Evolutionary conservation across 495 filamentous ascomycete species (phyloP).

Genomic region (Niebla homalea): DNA sequence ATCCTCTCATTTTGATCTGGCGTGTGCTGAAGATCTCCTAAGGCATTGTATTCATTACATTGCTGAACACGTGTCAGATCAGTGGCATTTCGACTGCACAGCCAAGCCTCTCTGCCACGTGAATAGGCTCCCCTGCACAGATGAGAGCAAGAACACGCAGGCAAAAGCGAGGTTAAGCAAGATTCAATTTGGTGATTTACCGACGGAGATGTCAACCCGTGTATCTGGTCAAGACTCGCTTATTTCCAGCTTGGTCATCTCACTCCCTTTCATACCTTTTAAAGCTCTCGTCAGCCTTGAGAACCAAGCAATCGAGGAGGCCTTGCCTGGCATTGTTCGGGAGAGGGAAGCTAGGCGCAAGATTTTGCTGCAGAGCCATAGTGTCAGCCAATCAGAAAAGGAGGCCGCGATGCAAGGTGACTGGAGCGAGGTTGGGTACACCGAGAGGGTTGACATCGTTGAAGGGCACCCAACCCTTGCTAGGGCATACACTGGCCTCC

Average conservation of each 20-base stretch:
- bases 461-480: background rate
- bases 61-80: constrained; percentile 10
- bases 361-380: constrained; percentile 2
- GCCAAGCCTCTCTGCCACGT: constrained; percentile 16
- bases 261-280: constrained; percentile 47
- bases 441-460: constrained; percentile 4
- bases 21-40: constrained; percentile 24
- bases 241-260: constrained; percentile 49
- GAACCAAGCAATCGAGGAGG: constrained; percentile 30
- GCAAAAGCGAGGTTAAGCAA: constrained; percentile 39
- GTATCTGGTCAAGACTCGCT: constrained; percentile 22
- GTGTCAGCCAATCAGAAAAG: background rate
- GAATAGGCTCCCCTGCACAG: constrained; percentile 19
- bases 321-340: constrained; percentile 37
- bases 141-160: constrained; percentile 19
- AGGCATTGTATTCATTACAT: constrained; percentile 14
- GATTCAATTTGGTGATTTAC: constrained; percentile 55
- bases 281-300: constrained; percentile 42
- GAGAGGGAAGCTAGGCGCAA: constrained; percentile 40
- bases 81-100: constrained; percentile 25
- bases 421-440: constrained; percentile 9
- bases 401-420: constrained; percentile 3
- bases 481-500: too few relatives aligned
- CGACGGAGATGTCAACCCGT: constrained; percentile 27
- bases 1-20: constrained; percentile 24